Evolutionary conservation across 768 basidiomycete genomes (phyloP).

Genomic region (Botryobasidium botryosum): DNA sequence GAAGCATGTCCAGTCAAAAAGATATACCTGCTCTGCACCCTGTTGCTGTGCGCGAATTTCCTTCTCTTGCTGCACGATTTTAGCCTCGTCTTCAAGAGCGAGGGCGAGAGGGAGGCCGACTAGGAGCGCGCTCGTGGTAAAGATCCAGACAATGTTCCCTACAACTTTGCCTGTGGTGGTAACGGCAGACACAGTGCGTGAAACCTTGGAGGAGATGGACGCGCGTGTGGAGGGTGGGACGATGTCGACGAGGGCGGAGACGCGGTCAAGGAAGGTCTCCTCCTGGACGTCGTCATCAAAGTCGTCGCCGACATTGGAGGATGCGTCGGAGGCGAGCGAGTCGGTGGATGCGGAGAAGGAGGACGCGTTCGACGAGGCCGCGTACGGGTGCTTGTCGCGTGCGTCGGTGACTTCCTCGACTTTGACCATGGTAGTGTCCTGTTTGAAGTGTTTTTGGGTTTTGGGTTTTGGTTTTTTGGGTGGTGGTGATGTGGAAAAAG

Average conservation of each 20-base stretch:
- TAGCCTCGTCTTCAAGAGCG: slow-evolving; percentile 89
- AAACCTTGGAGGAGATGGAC: slow-evolving; percentile 42
- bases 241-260: slow-evolving; percentile 89
- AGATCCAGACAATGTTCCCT: slow-evolving; percentile 86
- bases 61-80: slow-evolving; percentile 84
- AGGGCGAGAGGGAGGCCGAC: slow-evolving; percentile 88
- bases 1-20: too few species aligned
- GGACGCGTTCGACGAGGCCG: slow-evolving; percentile 41
- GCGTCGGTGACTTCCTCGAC: slow-evolving; percentile 52
- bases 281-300: slow-evolving; percentile 31
- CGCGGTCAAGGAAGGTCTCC: slow-evolving; percentile 74
- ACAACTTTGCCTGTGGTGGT: slow-evolving; percentile 52
- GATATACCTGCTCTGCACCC: slow-evolving; percentile 71
- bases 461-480: too few species aligned
- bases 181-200: slow-evolving; percentile 43
- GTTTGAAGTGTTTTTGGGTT: too few species aligned
- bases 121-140: slow-evolving; percentile 85
- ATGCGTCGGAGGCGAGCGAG: slow-evolving; percentile 63
- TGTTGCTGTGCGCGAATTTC: slow-evolving; percentile 88
- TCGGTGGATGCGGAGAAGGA: slow-evolving; percentile 47
- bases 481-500: too few species aligned
- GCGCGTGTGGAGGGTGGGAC: slow-evolving; percentile 83
- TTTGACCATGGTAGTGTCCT: slow-evolving; percentile 94
- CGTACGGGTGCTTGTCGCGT: slow-evolving; percentile 36
- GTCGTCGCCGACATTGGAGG: slow-evolving; percentile 25